A percentile compares a stretch with the other conserved stretches of the same genome.
phyloP scores from a whole-genome alignment of 441 rosid genomes.

The Gossypium gossypioides region DNA sequence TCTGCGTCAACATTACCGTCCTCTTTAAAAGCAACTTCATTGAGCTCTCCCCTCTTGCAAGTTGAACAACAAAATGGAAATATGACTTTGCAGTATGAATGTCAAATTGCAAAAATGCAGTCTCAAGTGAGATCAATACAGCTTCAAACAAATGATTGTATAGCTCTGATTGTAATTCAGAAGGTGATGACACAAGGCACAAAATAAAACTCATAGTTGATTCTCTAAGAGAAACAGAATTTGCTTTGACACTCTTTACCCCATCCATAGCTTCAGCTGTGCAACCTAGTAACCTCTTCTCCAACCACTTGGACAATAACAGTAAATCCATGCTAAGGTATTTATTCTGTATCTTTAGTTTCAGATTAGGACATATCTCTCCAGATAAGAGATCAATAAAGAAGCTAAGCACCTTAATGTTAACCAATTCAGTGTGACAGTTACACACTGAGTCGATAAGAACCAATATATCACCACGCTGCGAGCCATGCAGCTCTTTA shows the following conservation, averaged over 20 bases:
- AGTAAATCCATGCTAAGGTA: conserved; percentile 66
- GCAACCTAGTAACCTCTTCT: conserved; percentile 82
- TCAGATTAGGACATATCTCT: conserved; percentile 53
- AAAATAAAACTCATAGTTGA: conserved; percentile 75
- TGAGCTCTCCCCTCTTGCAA: conserved; percentile 63
- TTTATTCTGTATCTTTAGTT: conserved; percentile 50
- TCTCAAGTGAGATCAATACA: conserved; percentile 64
- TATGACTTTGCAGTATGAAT: conserved; percentile 69
- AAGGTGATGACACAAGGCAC: conserved; percentile 47
- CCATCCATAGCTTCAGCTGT: conserved; percentile 45
- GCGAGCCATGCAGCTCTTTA: conserved; percentile 43
- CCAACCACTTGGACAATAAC: conserved; percentile 78
- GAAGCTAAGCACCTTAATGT: conserved; percentile 80
- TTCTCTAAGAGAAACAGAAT: conserved; percentile 66
- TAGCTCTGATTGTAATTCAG: conserved; percentile 47
- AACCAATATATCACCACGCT: conserved; percentile 67
- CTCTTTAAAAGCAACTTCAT: conserved; percentile 63
- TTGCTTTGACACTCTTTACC: conserved; percentile 45
- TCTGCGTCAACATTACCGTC: conserved; percentile 66
- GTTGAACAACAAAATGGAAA: conserved; percentile 76
- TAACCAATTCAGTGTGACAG: conserved; percentile 69
- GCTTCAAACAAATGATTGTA: conserved; percentile 84
- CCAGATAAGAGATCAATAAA: conserved; percentile 76
- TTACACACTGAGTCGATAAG: conserved; percentile 67
- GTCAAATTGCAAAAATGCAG: conserved; percentile 81